Evolutionary conservation across 2,329 filamentous ascomycete species (phyloP).

Genomic region (Paecilomyces formosus): DNA sequence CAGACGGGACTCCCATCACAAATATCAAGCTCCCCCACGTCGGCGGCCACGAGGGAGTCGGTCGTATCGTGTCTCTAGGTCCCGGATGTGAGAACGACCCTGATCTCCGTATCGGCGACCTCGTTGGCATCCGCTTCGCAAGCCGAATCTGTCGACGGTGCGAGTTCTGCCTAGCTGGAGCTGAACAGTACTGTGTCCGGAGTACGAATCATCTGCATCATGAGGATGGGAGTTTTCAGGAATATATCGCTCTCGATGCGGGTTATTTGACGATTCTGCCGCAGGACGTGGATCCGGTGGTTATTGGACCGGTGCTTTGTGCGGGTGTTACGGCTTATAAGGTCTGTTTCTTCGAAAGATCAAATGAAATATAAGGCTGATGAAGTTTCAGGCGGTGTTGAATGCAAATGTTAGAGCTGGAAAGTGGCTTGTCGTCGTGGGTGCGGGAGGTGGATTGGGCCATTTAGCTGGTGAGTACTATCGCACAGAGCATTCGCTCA

Average conservation of each 20-base stretch:
- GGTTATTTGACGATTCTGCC: slow-evolving; percentile 38
- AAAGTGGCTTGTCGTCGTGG: slow-evolving; percentile 38
- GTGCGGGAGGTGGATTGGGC: slow-evolving; percentile 40
- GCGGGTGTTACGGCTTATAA: slow-evolving; percentile 40
- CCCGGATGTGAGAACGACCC: slow-evolving; percentile 19
- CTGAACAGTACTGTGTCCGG: slow-evolving; percentile 34
- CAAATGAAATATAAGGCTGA: background rate
- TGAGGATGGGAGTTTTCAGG: slow-evolving; percentile 40
- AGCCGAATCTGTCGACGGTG: slow-evolving; percentile 37
- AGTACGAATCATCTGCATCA: slow-evolving; percentile 41
- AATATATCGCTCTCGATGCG: slow-evolving; percentile 39
- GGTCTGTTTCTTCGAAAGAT: slow-evolving; percentile 9
- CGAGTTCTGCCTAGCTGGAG: slow-evolving; percentile 35
- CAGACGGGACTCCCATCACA: slow-evolving; percentile 35
- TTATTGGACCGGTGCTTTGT: slow-evolving; percentile 37
- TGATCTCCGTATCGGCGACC: slow-evolving; percentile 28
- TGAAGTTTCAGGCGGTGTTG: slow-evolving; percentile 27
- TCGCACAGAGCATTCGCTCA: too few relatives aligned
- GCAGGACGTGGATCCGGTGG: slow-evolving; percentile 33
- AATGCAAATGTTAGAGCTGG: slow-evolving; percentile 34
- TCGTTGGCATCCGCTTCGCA: slow-evolving; percentile 39
- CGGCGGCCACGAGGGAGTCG: slow-evolving; percentile 41
- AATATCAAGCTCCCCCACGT: slow-evolving; percentile 39
- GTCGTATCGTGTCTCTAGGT: slow-evolving; percentile 33
- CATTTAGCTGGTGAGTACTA: slow-evolving; percentile 32